Conservation (phyloP, 768 basidiomycete species). For the Calocybe cyanea region DNA sequence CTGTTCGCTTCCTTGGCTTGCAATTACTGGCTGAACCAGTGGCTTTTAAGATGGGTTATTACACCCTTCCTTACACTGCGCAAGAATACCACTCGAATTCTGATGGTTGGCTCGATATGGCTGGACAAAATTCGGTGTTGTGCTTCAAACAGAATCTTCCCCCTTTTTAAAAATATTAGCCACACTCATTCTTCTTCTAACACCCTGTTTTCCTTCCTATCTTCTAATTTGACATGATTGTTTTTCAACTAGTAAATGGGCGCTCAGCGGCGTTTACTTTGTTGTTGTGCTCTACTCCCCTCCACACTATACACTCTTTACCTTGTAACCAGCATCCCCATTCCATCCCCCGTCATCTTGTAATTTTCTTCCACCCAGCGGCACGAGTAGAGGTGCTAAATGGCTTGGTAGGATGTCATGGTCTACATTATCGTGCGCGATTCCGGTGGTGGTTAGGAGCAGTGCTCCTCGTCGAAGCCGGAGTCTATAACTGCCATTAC, state of each 20-base stretch:
- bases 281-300: conserved; percentile 18
- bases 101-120: conserved; percentile 13
- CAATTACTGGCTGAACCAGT: conserved; percentile 3
- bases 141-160: conserved; percentile 12
- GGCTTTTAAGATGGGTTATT: neutral
- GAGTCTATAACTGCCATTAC: neutral
- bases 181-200: conserved; percentile 9
- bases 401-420: too few species aligned
- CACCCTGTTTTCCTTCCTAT: neutral
- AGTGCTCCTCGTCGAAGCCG: conserved; percentile 5
- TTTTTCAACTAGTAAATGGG: conserved; percentile 11
- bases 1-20: conserved; percentile 11
- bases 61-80: conserved; percentile 1
- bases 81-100: conserved; percentile 13
- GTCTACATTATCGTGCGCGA: neutral
- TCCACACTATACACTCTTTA: conserved; percentile 21
- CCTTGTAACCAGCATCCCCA: neutral
- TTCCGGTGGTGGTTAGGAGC: conserved; percentile 3
- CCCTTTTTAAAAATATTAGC: conserved; percentile 13
- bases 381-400: neutral
- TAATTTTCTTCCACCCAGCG: neutral
- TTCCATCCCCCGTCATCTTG: neutral
- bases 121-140: conserved; percentile 16
- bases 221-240: conserved; percentile 7
- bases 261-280: conserved; percentile 11